Evolutionary conservation across 1,284 basidiomycete genomes (phyloP).

Genomic region (Exobasidium rhododendri): DNA sequence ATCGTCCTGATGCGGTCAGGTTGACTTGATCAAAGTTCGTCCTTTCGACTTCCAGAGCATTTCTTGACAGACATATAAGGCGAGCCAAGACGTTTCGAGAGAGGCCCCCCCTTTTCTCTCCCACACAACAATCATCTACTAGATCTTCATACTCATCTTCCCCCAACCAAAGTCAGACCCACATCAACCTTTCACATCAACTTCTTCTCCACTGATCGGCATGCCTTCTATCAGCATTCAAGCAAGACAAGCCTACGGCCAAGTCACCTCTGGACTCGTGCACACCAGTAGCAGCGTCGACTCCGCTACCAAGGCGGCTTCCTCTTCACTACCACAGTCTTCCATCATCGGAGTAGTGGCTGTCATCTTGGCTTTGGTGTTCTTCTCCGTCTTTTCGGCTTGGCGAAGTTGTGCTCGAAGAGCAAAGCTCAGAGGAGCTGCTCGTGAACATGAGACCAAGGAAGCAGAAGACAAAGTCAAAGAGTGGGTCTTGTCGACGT

Average conservation of each 20-base stretch:
- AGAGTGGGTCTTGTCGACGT: too few relatives aligned
- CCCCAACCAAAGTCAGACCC: too few relatives aligned
- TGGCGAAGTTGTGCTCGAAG: conserved; percentile 4
- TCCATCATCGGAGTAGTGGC: background rate
- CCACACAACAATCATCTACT: too few relatives aligned
- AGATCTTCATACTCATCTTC: too few relatives aligned
- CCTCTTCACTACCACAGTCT: background rate
- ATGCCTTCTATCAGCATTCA: background rate
- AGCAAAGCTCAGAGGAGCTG: background rate
- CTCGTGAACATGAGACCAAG: too few relatives aligned
- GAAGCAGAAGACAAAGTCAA: conserved; percentile 4
- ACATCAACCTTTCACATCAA: background rate
- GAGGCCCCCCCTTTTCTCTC: too few relatives aligned
- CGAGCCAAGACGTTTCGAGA: too few relatives aligned
- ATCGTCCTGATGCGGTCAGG: too few relatives aligned
- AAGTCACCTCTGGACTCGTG: background rate
- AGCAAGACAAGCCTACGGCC: background rate
- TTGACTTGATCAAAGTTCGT: too few relatives aligned
- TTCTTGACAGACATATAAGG: too few relatives aligned
- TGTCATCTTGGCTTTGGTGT: background rate
- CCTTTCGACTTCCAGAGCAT: too few relatives aligned
- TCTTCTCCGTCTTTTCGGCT: background rate
- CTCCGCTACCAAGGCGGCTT: background rate
- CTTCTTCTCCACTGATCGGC: background rate
- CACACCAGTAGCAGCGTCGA: background rate